Conservation (phyloP, 306 rosid species). For the Rosa lucieae region DNA sequence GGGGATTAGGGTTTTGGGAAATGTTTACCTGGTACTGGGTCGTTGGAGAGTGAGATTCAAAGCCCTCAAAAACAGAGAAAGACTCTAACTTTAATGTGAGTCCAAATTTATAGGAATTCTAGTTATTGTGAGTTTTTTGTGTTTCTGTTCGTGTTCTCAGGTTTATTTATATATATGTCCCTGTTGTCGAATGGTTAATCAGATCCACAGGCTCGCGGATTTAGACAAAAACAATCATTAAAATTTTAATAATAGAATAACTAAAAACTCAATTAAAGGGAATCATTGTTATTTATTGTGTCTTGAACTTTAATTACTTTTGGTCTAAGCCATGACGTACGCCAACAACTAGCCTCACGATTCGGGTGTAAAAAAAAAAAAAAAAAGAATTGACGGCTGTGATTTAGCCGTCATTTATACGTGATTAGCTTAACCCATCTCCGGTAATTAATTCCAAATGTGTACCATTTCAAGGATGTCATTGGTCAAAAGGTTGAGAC, state of each 20-base stretch:
- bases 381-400: not conserved
- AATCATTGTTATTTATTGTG: slow-evolving; percentile 19
- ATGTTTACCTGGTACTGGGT: slow-evolving; percentile 33
- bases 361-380: not conserved
- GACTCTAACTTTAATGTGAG: slow-evolving; percentile 32
- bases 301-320: slow-evolving; percentile 8
- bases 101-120: slow-evolving; percentile 52
- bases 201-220: slow-evolving; percentile 30
- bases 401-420: slow-evolving; percentile 14
- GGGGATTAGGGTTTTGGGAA: slow-evolving; percentile 56
- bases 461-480: not conserved
- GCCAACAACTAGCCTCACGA: not conserved
- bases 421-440: not conserved
- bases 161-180: slow-evolving; percentile 3
- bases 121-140: not conserved
- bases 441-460: not conserved
- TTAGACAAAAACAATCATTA: slow-evolving; percentile 23
- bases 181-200: slow-evolving; percentile 17
- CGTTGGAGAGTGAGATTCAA: slow-evolving; percentile 47
- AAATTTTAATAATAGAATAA: not conserved
- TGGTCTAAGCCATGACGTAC: not conserved
- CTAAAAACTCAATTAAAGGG: slow-evolving; percentile 1
- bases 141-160: slow-evolving; percentile 25
- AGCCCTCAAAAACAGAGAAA: slow-evolving; percentile 22
- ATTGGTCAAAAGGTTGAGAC: not conserved